These are phyloP conservation scores for Tuber melanosporum DNA, from an alignment of 495 filamentous ascomycete genomes.

Conservation along the genomic window DNA sequence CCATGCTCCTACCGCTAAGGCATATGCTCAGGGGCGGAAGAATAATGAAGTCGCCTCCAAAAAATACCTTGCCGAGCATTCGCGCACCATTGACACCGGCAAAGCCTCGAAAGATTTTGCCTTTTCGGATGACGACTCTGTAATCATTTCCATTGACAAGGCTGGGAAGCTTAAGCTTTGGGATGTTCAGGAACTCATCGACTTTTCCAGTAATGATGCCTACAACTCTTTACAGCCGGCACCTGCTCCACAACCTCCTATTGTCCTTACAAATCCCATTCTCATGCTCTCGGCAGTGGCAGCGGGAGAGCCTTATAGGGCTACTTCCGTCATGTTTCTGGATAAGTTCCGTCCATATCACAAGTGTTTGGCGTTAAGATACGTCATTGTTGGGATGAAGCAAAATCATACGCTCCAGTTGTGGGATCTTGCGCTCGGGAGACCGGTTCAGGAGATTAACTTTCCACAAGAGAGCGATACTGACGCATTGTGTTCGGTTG, in stretches of 20 bases:
- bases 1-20: slow-evolving; percentile 62
- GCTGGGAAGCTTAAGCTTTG: slow-evolving; percentile 91
- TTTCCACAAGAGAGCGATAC: slow-evolving; percentile 95
- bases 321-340: slow-evolving; percentile 88
- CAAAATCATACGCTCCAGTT: slow-evolving; percentile 98
- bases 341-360: slow-evolving; percentile 89
- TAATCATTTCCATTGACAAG: slow-evolving; percentile 93
- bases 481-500: slow-evolving; percentile 91
- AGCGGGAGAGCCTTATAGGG: slow-evolving; percentile 48
- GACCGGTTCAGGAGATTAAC: slow-evolving; percentile 92
- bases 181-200: slow-evolving; percentile 76
- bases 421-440: slow-evolving; percentile 93
- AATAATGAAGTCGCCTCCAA: slow-evolving; percentile 45
- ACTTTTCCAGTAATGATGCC: slow-evolving; percentile 52
- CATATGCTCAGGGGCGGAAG: slow-evolving; percentile 53
- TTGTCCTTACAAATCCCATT: slow-evolving; percentile 33
- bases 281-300: slow-evolving; percentile 41
- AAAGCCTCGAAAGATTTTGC: slow-evolving; percentile 98
- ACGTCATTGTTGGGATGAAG: slow-evolving; percentile 95
- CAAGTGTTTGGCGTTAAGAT: slow-evolving; percentile 78
- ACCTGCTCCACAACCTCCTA: slow-evolving; percentile 33
- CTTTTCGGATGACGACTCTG: slow-evolving; percentile 91
- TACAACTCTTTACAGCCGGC: slow-evolving; percentile 25
- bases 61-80: slow-evolving; percentile 75
- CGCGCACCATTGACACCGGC: slow-evolving; percentile 85